Evolutionary conservation across 306 rosid species (phyloP).

Genomic region (Cyclanthera cordifolia): DNA sequence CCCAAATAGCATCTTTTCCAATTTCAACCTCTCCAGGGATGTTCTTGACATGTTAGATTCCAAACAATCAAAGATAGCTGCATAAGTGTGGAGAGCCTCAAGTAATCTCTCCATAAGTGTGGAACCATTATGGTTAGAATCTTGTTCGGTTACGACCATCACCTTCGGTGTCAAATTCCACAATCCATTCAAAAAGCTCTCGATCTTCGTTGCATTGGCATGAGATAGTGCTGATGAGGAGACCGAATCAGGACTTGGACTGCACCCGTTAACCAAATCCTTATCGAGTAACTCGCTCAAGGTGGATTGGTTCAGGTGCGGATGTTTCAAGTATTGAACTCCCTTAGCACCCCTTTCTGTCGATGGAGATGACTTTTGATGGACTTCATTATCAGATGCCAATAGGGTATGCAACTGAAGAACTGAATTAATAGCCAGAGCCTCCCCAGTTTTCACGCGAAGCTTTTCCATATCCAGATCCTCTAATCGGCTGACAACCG

Average conservation of each 20-base stretch:
- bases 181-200: conserved; percentile 55
- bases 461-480: conserved; percentile 66
- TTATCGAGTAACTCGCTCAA: conserved; percentile 58
- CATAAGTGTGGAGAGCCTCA: conserved; percentile 69
- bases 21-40: conserved; percentile 63
- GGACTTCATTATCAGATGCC: conserved; percentile 49
- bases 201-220: conserved; percentile 28
- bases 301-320: conserved; percentile 38
- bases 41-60: conserved; percentile 67
- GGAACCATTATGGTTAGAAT: conserved; percentile 65
- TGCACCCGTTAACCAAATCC: conserved; percentile 43
- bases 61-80: conserved; percentile 78
- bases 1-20: conserved; percentile 84
- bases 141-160: conserved; percentile 74
- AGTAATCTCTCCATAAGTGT: conserved; percentile 71
- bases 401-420: conserved; percentile 63
- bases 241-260: conserved; percentile 60
- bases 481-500: conserved; percentile 50
- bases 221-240: conserved; percentile 47
- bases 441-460: conserved; percentile 81
- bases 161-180: conserved; percentile 72
- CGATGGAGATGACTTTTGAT: conserved; percentile 27
- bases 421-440: conserved; percentile 60
- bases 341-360: conserved; percentile 31
- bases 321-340: conserved; percentile 31